Evolutionary conservation across 2,329 filamentous ascomycete genomes (phyloP).

Genomic region (Xylariaceae sp.): DNA sequence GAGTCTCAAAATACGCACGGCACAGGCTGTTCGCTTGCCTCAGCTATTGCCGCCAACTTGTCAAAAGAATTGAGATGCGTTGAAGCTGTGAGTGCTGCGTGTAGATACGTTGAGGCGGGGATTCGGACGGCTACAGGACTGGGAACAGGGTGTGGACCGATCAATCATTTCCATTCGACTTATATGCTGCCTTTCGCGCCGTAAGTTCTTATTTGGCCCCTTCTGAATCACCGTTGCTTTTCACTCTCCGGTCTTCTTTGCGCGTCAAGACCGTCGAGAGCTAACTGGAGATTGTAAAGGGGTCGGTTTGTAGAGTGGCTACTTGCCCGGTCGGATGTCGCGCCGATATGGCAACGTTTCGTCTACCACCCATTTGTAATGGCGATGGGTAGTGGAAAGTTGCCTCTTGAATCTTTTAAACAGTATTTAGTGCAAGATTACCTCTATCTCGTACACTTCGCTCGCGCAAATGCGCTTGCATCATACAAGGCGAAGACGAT

Average conservation of each 20-base stretch:
- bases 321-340: conserved; percentile 72
- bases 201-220: conserved; percentile 36
- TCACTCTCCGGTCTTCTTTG: not conserved
- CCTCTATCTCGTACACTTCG: conserved; percentile 86
- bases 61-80: conserved; percentile 56
- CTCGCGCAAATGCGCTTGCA: conserved; percentile 79
- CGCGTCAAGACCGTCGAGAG: not conserved
- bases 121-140: conserved; percentile 63
- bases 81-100: conserved; percentile 64
- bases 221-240: not conserved
- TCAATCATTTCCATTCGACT: conserved; percentile 76
- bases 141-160: conserved; percentile 67
- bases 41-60: conserved; percentile 73
- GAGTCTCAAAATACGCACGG: conserved; percentile 83
- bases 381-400: conserved; percentile 69
- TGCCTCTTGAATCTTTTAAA: conserved; percentile 77
- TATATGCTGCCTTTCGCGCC: conserved; percentile 67
- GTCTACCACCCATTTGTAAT: conserved; percentile 81
- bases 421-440: conserved; percentile 92
- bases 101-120: conserved; percentile 68
- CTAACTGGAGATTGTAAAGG: conserved; percentile 36
- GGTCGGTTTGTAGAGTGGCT: conserved; percentile 83
- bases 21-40: conserved; percentile 91
- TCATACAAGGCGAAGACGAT: conserved; percentile 80
- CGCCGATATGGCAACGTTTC: conserved; percentile 69